phyloP scores from a whole-genome alignment of 768 basidiomycete species.

The Hypholoma sublateritium region DNA sequence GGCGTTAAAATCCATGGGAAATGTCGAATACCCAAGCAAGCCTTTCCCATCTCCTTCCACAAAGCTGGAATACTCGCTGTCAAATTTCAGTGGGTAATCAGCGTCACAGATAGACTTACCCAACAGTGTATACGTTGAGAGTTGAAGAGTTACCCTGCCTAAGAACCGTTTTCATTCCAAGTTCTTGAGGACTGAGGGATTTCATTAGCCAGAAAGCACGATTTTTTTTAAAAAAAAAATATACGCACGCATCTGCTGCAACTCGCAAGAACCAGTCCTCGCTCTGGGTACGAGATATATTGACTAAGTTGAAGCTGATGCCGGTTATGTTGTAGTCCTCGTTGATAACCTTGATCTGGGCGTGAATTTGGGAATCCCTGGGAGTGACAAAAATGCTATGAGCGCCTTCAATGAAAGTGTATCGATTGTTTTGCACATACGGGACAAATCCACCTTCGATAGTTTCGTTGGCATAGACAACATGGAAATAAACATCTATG shows the following conservation, averaged over 20 bases:
- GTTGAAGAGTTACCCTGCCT: conserved; percentile 39
- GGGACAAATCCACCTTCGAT: conserved; percentile 38
- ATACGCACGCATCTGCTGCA: conserved; percentile 30
- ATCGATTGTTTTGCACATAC: conserved; percentile 23
- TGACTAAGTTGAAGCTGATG: conserved; percentile 39
- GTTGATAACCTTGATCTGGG: conserved; percentile 40
- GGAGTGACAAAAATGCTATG: conserved; percentile 8
- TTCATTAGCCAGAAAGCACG: background rate
- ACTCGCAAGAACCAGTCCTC: conserved; percentile 47
- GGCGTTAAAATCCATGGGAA: conserved; percentile 40
- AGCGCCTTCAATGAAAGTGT: background rate
- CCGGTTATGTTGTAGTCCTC: conserved; percentile 38
- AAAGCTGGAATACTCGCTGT: conserved; percentile 21
- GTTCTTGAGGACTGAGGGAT: conserved; percentile 30
- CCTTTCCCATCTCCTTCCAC: conserved; percentile 27
- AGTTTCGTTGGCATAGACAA: conserved; percentile 41
- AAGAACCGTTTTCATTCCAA: conserved; percentile 42
- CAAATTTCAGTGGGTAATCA: background rate
- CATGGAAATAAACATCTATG: conserved; percentile 44
- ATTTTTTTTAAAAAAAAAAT: background rate
- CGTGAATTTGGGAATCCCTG: conserved; percentile 30
- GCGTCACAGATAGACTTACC: conserved; percentile 23
- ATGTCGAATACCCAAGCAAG: conserved; percentile 52
- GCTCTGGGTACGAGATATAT: conserved; percentile 42
- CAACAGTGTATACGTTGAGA: conserved; percentile 53